Evolutionary conservation across 768 basidiomycete genomes (phyloP), one percentile per base, ranked within the genome.

Genomic region (Leccinum boreale): DNA sequence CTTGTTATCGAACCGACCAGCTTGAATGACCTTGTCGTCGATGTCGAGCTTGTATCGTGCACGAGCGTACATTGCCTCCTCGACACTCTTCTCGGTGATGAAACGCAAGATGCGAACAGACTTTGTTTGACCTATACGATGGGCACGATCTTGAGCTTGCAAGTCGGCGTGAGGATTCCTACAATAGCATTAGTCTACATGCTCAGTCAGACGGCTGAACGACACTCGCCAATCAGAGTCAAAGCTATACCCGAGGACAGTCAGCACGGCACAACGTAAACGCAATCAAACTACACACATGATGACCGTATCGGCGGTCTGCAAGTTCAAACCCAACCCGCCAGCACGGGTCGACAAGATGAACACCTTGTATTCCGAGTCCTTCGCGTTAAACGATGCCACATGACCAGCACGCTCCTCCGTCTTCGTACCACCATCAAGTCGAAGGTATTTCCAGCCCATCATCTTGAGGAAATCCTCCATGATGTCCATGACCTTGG

Each of bases 101-200:
- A 99, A 92, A 60, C 96, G 87, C 62, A 98, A 80, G 62, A 99
- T 98, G 31, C 95, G 86, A 19, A 99, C 97, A 47, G 94, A 91
- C 74, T 95, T 96, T 58, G 97, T 99, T 71, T 99, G 97, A 58
- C 97, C 97, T 67, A 99, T 99, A 83, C 97, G 95, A 81, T 99
- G 96, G 11, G 92, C 93, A 81, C 95, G 93, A 85, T 99, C 96
- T 73, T 99, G 97, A 12, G 97, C 97, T 74, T 99, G 97, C 60
- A 98, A 77, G 87, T 99, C 96, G 52, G 97, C 96, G 66, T 98
- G 96, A 49, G 96, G 96, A 77, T 98, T 99, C 94, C 88, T 87
- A 62, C 7, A 47, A 24, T 48, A n/a, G 28, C 24, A 29, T 63
- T 50, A 64, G 47, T 29, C 49, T 15, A 50, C 8, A 45, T 12